phyloP scores from a whole-genome alignment of 1,284 basidiomycete species.

The Heterobasidion occidentale region DNA sequence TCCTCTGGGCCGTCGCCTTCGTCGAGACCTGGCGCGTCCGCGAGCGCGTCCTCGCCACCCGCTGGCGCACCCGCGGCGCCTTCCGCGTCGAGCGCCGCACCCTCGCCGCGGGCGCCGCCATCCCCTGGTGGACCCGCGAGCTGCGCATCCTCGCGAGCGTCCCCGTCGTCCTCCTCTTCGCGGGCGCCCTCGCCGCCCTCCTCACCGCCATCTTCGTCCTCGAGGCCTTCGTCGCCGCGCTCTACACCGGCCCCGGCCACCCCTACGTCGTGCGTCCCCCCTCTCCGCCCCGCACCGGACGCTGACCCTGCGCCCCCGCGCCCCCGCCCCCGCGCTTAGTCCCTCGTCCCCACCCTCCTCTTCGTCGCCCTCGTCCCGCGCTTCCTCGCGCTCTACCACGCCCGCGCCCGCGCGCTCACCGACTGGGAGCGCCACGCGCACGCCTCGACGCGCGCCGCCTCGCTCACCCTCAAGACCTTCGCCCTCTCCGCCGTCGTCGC shows the following conservation, averaged over 20 bases:
- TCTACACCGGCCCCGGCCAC: slow-evolving; percentile 85
- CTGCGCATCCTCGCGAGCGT: slow-evolving; percentile 67
- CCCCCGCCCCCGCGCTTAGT: slow-evolving; percentile 40
- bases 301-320: neutral
- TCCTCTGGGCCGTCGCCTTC: slow-evolving; percentile 79
- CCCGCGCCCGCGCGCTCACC: slow-evolving; percentile 66
- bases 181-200: slow-evolving; percentile 58
- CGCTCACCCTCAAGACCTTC: slow-evolving; percentile 90
- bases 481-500: slow-evolving; percentile 84
- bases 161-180: slow-evolving; percentile 77
- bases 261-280: slow-evolving; percentile 55
- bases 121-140: slow-evolving; percentile 74
- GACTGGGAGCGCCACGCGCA: slow-evolving; percentile 90
- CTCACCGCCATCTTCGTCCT: slow-evolving; percentile 79
- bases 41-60: slow-evolving; percentile 72
- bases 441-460: slow-evolving; percentile 67
- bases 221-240: slow-evolving; percentile 78
- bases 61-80: slow-evolving; percentile 74
- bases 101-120: slow-evolving; percentile 48
- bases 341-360: slow-evolving; percentile 78
- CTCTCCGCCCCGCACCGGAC: neutral
- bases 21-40: slow-evolving; percentile 86
- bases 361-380: slow-evolving; percentile 82
- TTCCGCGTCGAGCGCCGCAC: slow-evolving; percentile 74
- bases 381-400: slow-evolving; percentile 74